Percentiles rank a stretch among this genome's conserved stretches.
phyloP scores from a whole-genome alignment of 78 protist species.

The Paulinella micropora region DNA sequence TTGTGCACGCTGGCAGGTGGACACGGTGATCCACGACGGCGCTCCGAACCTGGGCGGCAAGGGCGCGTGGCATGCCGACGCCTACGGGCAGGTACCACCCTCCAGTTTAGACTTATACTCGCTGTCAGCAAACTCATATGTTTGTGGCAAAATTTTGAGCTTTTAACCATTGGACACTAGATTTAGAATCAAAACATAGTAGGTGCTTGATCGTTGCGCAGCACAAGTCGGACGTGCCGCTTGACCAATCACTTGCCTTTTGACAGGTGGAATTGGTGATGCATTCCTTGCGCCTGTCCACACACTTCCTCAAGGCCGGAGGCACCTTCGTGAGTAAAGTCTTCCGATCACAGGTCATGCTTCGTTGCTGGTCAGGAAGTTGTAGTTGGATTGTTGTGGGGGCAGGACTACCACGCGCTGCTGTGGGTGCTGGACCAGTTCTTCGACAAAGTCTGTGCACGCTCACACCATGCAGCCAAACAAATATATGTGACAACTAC shows the following conservation, averaged over 20 bases:
- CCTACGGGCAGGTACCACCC: conserved; percentile 64
- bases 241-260: too few relatives aligned
- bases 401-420: conserved; percentile 74
- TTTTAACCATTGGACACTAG: not conserved
- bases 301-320: not conserved
- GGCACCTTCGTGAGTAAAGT: conserved; percentile 86
- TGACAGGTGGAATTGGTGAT: too few relatives aligned
- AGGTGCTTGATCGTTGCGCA: not conserved
- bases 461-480: too few relatives aligned
- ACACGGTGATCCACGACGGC: conserved; percentile 94
- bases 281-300: not conserved
- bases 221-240: not conserved
- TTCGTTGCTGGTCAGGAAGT: too few relatives aligned
- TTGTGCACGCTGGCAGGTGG: not conserved
- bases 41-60: conserved; percentile 96
- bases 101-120: conserved; percentile 63
- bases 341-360: too few relatives aligned
- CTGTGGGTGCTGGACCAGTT: conserved; percentile 72
- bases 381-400: too few relatives aligned
- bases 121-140: conserved; percentile 67
- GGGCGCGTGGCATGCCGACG: conserved; percentile 63
- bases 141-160: conserved; percentile 25
- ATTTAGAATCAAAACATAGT: not conserved
- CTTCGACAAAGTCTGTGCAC: conserved; percentile 83
- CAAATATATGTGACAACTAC: too few relatives aligned